Conservation (phyloP, 2,329 filamentous ascomycete species). For the Epichloe glyceriae region DNA sequence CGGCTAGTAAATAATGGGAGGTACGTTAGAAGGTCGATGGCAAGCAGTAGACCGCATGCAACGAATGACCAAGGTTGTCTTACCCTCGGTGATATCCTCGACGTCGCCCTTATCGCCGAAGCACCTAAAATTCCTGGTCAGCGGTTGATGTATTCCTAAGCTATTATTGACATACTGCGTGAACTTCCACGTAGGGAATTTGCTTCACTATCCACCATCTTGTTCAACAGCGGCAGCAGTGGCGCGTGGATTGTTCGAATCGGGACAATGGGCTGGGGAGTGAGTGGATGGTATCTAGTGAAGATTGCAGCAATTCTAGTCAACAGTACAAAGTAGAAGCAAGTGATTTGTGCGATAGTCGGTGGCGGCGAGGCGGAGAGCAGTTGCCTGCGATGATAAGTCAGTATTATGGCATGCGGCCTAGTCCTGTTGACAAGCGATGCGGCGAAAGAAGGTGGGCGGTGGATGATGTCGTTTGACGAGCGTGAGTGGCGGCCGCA, state of each 20-base stretch:
- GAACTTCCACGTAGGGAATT: slow-evolving; percentile 97
- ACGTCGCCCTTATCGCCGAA: slow-evolving; percentile 99
- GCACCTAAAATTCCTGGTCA: slow-evolving; percentile 48
- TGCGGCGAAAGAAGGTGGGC: slow-evolving; percentile 10
- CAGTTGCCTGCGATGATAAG: slow-evolving; percentile 4
- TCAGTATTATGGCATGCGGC: slow-evolving; percentile 6
- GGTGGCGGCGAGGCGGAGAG: slow-evolving; percentile 1
- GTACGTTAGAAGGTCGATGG: slow-evolving; percentile 7
- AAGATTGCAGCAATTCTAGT: neutral
- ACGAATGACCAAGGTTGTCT: slow-evolving; percentile 10
- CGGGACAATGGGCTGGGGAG: neutral
- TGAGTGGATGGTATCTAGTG: neutral
- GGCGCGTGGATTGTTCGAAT: slow-evolving; percentile 13
- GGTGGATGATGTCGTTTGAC: slow-evolving; percentile 16
- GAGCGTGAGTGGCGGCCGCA: slow-evolving; percentile 8
- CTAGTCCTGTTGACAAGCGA: slow-evolving; percentile 9
- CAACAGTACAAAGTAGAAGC: neutral
- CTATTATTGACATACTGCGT: slow-evolving; percentile 64
- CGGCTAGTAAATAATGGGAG: slow-evolving; percentile 39
- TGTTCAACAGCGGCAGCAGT: slow-evolving; percentile 27
- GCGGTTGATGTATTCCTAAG: slow-evolving; percentile 8
- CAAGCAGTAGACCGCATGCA: slow-evolving; percentile 6
- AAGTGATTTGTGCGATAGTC: slow-evolving; percentile 1
- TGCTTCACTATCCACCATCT: slow-evolving; percentile 94
- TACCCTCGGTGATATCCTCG: slow-evolving; percentile 96